Conservation (phyloP, 2,329 filamentous ascomycete species). For the Fusarium acutatum region DNA sequence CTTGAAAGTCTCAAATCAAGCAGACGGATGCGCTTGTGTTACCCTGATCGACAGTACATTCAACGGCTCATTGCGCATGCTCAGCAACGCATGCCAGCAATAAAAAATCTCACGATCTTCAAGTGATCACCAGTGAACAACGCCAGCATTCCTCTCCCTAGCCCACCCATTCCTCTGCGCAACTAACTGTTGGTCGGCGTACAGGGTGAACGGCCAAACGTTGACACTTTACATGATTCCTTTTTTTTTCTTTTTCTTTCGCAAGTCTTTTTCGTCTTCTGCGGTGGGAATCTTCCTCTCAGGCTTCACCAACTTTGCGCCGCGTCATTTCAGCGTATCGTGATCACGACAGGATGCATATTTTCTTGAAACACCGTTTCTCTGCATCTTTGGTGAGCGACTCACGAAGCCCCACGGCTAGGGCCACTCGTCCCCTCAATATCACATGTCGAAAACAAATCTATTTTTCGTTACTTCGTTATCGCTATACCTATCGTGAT, state of each 20-base stretch:
- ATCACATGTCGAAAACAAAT: conserved; percentile 8
- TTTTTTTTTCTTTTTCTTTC: neutral
- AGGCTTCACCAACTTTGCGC: neutral
- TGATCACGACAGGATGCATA: neutral
- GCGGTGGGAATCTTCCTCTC: neutral
- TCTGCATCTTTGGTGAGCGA: neutral
- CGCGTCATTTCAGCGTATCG: neutral
- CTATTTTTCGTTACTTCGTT: neutral
- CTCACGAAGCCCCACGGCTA: neutral
- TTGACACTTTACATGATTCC: neutral
- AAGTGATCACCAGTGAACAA: neutral
- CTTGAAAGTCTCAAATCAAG: conserved; percentile 15
- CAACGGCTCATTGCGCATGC: conserved; percentile 15
- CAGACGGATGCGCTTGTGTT: neutral
- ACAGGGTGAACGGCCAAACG: neutral
- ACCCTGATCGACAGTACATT: conserved; percentile 8
- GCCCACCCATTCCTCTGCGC: neutral
- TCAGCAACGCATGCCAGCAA: conserved; percentile 7
- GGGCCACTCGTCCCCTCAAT: neutral
- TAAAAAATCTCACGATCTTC: conserved; percentile 9
- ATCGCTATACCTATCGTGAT: neutral
- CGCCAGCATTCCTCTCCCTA: conserved; percentile 32
- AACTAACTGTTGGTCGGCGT: neutral
- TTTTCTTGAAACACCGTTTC: neutral
- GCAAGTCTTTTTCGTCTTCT: neutral